Percentiles rank a stretch among this genome's conserved stretches.
phyloP scores from a whole-genome alignment of 192 early-diverging fungal species.

The Lobosporangium transversale region DNA sequence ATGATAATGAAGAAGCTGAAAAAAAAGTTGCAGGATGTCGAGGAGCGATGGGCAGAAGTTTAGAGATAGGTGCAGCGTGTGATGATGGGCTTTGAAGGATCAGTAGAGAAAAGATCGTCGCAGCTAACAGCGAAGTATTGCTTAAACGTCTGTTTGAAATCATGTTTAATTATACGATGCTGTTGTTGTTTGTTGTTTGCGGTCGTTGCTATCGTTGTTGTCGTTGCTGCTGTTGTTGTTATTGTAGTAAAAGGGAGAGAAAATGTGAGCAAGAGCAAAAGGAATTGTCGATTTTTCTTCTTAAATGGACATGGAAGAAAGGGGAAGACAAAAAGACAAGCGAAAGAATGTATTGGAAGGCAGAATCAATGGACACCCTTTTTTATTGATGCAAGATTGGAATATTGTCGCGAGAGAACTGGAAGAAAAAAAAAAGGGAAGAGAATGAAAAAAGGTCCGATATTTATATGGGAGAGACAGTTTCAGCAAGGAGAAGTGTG shows the following conservation, averaged over 20 bases:
- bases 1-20: not conserved
- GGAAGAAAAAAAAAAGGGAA: no score
- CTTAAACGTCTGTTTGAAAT: slow-evolving; percentile 20
- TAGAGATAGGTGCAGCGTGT: slow-evolving; percentile 25
- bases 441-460: no score
- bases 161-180: slow-evolving; percentile 1
- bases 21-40: not conserved
- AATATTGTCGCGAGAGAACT: no score
- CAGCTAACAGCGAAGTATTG: not conserved
- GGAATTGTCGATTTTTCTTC: not conserved
- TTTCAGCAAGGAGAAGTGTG: no score
- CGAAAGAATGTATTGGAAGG: no score
- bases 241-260: not conserved
- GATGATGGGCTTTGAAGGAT: not conserved
- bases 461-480: no score
- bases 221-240: not conserved
- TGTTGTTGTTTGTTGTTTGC: not conserved
- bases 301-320: no score
- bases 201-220: no score
- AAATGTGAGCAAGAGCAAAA: not conserved
- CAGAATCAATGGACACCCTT: no score
- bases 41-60: slow-evolving; percentile 1
- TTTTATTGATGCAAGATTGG: no score
- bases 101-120: not conserved
- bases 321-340: no score